Evolutionary conservation across 1,139 yeast genomes (phyloP), one percentile per base, ranked within the genome.

Genomic region (Sugiyamaella castrensis): DNA sequence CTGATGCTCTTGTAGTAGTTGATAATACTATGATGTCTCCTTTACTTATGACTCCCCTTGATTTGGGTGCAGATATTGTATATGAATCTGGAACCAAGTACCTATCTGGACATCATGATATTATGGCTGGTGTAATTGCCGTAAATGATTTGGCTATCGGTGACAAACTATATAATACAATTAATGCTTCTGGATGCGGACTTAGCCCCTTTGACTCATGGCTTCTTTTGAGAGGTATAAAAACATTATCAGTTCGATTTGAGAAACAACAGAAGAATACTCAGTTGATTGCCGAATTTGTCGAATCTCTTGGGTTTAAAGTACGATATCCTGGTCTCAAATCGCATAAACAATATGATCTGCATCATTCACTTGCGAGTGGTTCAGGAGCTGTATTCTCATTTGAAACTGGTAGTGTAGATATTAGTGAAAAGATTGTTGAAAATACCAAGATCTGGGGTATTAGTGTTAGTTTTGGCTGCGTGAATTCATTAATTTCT

Each of bases 21-120:
- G 97, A 89, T 69, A 89, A 91, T 73, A 89, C 97, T 55, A 89
- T 89, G 97, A 84, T 89, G 91, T 83, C 95, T 13, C 97, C 97
- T 3, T 69, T 89, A 50, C 75, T 84, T 62, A 83, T 87, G 83
- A 77, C 85, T 12, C 97, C 97, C 1, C 75, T 89, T 58, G 87
- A 84, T 57, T 76, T 85, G 58, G 95, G 94, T 12, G 94, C 84
- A 30, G 97, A 89, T 65, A 85, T 89, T 54, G 95, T 87, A 51
- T 89, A 89, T 67, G 97, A 89, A 66, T 83, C 92, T 12, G 97
- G 95, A 13, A 89, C 97, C 50, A 89, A 89, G 69, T 89, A 87
- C 64, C 73, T 89, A 57, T 87, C 88, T 62, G 97, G 97, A 9
- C 97, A 89, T 67, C 97, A 89, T 67, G 97, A 89, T 67, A 81